These are phyloP conservation scores for Achaetomiella virescens DNA, from an alignment of 495 filamentous ascomycete genomes.

Conservation along the genomic window DNA sequence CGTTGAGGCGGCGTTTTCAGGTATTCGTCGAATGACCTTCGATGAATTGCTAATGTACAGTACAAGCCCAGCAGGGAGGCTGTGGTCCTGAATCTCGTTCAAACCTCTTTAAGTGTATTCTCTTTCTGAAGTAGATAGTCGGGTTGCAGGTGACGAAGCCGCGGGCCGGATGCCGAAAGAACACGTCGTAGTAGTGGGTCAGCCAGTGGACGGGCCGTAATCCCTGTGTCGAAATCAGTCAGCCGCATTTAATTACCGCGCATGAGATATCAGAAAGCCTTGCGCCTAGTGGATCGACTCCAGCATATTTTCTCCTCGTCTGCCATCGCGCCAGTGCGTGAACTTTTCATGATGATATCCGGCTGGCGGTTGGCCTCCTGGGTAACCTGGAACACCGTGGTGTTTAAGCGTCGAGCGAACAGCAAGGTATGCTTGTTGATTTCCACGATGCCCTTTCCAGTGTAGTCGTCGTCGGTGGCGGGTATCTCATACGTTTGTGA, in stretches of 20 bases:
- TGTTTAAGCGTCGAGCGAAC: conserved; percentile 15
- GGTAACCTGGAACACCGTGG: background rate
- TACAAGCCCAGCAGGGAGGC: too few relatives aligned
- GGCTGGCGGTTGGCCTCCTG: conserved; percentile 2
- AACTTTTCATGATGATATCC: conserved; percentile 10
- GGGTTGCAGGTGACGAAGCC: conserved; percentile 12
- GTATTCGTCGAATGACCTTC: too few relatives aligned
- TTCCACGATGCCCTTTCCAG: conserved; percentile 5
- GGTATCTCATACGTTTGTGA: background rate
- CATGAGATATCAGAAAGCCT: background rate
- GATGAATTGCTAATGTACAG: too few relatives aligned
- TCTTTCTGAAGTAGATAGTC: conserved; percentile 15
- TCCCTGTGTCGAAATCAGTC: background rate
- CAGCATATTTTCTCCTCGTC: conserved; percentile 1
- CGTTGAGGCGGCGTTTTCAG: too few relatives aligned
- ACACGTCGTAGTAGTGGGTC: conserved; percentile 12
- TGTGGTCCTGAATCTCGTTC: too few relatives aligned
- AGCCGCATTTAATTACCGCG: background rate
- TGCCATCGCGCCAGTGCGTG: conserved; percentile 7
- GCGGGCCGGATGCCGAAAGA: background rate
- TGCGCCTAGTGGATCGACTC: background rate
- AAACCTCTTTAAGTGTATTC: background rate
- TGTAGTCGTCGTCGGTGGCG: background rate
- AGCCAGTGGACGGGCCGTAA: conserved; percentile 10
- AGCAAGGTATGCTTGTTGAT: conserved; percentile 8